Conservation (phyloP, 176 grass and related monocot species). For the Thalia dealbata region DNA sequence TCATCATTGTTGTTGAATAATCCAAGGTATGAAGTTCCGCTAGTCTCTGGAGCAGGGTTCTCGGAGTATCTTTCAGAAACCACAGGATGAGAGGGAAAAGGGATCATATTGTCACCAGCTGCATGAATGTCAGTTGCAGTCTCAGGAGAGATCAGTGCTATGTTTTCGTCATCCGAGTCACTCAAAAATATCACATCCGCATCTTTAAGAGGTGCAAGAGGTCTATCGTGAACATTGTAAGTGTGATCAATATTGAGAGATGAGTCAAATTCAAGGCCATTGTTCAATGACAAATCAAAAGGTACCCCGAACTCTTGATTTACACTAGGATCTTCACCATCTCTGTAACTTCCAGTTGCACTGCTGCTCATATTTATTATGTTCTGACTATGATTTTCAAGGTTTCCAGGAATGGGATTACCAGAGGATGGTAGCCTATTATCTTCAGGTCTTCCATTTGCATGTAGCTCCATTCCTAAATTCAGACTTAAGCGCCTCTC, state of each 20-base stretch:
- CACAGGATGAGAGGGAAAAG: conserved; percentile 21
- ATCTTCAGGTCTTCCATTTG: conserved; percentile 48
- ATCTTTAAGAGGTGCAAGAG: conserved; percentile 25
- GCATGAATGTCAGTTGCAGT: conserved; percentile 23
- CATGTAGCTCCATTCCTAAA: conserved; percentile 59
- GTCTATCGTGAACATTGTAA: conserved; percentile 22
- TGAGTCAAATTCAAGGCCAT: conserved; percentile 37
- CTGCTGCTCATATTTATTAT: conserved; percentile 31
- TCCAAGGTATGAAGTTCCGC: conserved; percentile 31
- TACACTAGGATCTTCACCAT: conserved; percentile 30
- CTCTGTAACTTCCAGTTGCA: conserved; percentile 21
- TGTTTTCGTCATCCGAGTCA: conserved; percentile 79
- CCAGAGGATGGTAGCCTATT: conserved; percentile 21
- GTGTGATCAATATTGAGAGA: conserved; percentile 9
- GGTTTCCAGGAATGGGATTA: conserved; percentile 36
- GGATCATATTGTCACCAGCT: conserved; percentile 6
- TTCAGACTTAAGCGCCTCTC: conserved; percentile 27
- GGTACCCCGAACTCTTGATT: conserved; percentile 22
- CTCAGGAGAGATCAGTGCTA: conserved; percentile 36
- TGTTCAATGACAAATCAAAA: conserved; percentile 20
- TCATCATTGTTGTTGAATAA: conserved; percentile 36
- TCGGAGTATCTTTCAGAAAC: conserved; percentile 33
- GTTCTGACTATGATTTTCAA: conserved; percentile 32
- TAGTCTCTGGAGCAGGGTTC: conserved; percentile 22
- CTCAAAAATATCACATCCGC: conserved; percentile 68